Percentiles rank a stretch among this genome's conserved stretches.
Evolutionary conservation across 2,329 filamentous ascomycete species (phyloP).

Genomic region (Magnaporthiopsis poae): DNA sequence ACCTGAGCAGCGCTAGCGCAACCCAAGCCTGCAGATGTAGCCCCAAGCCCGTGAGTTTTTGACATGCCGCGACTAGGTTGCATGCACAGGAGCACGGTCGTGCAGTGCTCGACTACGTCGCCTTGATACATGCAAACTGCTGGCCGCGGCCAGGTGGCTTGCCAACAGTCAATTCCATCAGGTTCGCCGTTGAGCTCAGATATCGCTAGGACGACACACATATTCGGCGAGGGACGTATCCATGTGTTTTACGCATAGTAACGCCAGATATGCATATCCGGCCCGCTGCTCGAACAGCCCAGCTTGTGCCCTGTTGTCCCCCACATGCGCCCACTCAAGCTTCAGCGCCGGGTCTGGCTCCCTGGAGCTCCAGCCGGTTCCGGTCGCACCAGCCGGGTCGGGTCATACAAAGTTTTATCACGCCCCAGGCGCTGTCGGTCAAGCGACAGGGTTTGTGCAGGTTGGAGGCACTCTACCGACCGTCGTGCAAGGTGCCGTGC

Average conservation of each 20-base stretch:
- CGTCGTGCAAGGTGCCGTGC: background rate
- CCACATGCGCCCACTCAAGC: background rate
- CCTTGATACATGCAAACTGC: no score
- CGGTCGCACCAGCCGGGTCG: background rate
- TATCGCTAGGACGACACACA: background rate
- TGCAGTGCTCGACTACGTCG: background rate
- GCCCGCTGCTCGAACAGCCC: background rate
- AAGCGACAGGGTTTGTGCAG: background rate
- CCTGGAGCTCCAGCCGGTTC: no score
- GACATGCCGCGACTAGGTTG: background rate
- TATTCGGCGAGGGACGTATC: no score
- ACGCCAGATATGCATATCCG: background rate
- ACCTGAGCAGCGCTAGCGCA: no score
- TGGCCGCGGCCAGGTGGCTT: background rate
- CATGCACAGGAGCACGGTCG: no score
- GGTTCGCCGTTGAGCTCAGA: background rate
- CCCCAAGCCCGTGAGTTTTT: background rate
- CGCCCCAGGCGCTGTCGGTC: background rate
- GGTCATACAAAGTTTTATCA: background rate
- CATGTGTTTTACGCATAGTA: background rate
- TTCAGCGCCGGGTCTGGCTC: background rate
- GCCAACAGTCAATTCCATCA: background rate
- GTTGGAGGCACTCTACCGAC: background rate
- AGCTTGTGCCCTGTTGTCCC: background rate
- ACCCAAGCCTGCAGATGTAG: no score